Evolutionary conservation across 164 flowering plant genomes (phyloP), one percentile per base, ranked within the genome.

Genomic region (Dillenia turbinata): DNA sequence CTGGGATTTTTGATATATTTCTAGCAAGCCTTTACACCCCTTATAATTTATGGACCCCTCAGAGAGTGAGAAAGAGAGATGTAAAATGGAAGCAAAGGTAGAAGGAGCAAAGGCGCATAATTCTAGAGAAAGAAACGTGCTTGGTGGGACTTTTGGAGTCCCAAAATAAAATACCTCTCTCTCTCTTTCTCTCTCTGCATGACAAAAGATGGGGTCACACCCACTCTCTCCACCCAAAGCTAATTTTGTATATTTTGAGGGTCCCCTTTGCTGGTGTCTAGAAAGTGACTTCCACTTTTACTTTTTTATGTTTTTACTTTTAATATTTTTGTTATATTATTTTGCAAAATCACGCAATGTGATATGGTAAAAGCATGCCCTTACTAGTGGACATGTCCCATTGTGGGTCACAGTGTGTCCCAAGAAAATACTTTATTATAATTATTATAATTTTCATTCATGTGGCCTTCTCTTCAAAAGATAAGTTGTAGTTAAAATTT

Each of bases 301-400:
- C 6, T 33, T 33, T 33, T 33, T 33, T 26, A 26, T 4, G 5
- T 33, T 33, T 33, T 33, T 33, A 26, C 40, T 26, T 26, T 26
- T 26, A 26, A 19, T 5, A 33, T 5, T 33, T 33, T 33, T 33
- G 40, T 33, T 33, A 33, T 33, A 26, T 4, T 56, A 68, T 63
- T 77, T 77, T 77, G 62, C 78, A 65, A 76, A 75, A 70, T 76
- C 73, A 76, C 70, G 76, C 80, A 69, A 73, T 61, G 55, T 62
- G 60, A 46, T 56, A 16, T 63, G 62, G 71, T 49, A 55, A 58
- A 33, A 49, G 68, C 73, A 59, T 64, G 66, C 49, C 62, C 50
- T 33, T 33, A 4, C 40, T 24, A 68, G 65, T 74, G 76, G 75
- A 49, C 52, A 48, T 67, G 67, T 52, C 72, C 70, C 69, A 33